These are phyloP conservation scores for Phyllosticta ampelicida DNA, from an alignment of 2,329 filamentous ascomycete species.

Conservation along the genomic window DNA sequence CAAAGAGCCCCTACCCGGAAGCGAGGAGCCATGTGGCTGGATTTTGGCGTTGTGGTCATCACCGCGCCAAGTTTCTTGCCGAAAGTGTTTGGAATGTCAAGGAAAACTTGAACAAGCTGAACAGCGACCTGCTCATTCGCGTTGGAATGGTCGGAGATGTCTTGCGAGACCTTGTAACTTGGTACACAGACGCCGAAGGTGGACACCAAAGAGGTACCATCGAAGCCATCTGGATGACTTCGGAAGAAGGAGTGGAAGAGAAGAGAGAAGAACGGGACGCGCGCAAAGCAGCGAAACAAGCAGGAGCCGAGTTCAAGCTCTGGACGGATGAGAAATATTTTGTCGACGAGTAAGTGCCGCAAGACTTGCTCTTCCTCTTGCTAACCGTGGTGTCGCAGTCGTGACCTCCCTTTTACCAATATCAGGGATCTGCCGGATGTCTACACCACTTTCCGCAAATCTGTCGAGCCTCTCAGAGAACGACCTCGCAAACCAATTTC, in stretches of 20 bases:
- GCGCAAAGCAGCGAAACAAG: conserved; percentile 40
- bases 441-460: conserved; percentile 65
- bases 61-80: conserved; percentile 60
- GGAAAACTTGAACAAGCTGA: conserved; percentile 44
- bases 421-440: conserved; percentile 57
- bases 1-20: conserved; percentile 54
- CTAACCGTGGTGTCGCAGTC: conserved; percentile 35
- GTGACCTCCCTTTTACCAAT: conserved; percentile 50
- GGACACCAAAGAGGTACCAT: conserved; percentile 33
- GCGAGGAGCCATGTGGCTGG: conserved; percentile 53
- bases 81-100: conserved; percentile 67
- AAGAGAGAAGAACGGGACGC: conserved; percentile 51
- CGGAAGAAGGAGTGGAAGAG: conserved; percentile 61
- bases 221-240: conserved; percentile 61
- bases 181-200: conserved; percentile 20
- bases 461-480: conserved; percentile 57
- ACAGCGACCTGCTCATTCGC: conserved; percentile 50
- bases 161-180: conserved; percentile 46
- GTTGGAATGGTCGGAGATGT: conserved; percentile 52
- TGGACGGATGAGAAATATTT: conserved; percentile 71
- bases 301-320: conserved; percentile 49
- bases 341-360: conserved; percentile 58
- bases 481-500: conserved; percentile 50
- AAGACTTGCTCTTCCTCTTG: background rate
- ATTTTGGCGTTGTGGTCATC: conserved; percentile 65